A percentile compares a stretch with the other conserved stretches of the same genome.
These are phyloP conservation scores for Ettlia oleoabundans DNA, from an alignment of 139 green algal genomes.

Conservation along the genomic window DNA sequence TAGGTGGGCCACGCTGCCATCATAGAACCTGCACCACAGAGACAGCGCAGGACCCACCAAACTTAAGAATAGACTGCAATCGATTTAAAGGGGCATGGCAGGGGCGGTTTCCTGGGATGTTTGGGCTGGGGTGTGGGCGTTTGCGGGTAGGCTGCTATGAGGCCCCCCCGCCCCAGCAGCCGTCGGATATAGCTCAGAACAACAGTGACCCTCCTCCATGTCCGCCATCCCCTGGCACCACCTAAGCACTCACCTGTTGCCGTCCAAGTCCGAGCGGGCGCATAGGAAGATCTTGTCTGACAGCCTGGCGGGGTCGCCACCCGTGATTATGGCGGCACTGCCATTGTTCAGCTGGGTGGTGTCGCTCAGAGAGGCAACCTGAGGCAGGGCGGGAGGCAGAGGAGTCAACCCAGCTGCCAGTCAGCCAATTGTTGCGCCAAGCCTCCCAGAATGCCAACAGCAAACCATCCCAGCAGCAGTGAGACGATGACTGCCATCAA, in stretches of 20 bases:
- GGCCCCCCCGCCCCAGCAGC: too few relatives aligned
- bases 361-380: not conserved
- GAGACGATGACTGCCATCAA: too few relatives aligned
- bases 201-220: not conserved
- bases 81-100: not conserved
- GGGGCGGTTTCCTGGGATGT: too few relatives aligned
- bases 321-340: not conserved
- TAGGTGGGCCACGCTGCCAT: conserved; percentile 54
- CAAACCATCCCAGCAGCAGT: too few relatives aligned
- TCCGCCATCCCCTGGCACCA: not conserved
- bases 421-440: too few relatives aligned
- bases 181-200: too few relatives aligned
- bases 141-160: too few relatives aligned
- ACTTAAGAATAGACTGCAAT: not conserved
- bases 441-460: too few relatives aligned
- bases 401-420: too few relatives aligned
- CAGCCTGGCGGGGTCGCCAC: conserved; percentile 28
- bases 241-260: not conserved
- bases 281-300: conserved; percentile 44
- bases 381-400: not conserved
- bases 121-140: too few relatives aligned
- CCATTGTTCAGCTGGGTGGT: not conserved
- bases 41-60: not conserved
- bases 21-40: conserved; percentile 38
- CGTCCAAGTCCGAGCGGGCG: conserved; percentile 34